Conservation (phyloP, 345 rosid species). For the sweet orange (Citrus sinensis) region DVS_A1.0 CM039165.1:36464001-36464500, state of each 20-base stretch:
- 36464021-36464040: not conserved
- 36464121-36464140: not conserved
- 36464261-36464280: not conserved
- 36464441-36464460: not conserved
- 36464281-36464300: not conserved
- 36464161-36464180: not conserved
- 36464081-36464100: not conserved
- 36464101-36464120: not conserved
- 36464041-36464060: not conserved
- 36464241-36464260: no score
- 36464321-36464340: no score
- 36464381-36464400: not conserved
- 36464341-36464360: not conserved
- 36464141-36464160: not conserved
- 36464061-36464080: not conserved
- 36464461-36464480: conserved; percentile 10
- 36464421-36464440: not conserved
- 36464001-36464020: not conserved
- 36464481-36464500: conserved; percentile 6
- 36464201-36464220: not conserved
- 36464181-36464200: not conserved
- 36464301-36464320: not conserved
- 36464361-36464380: not conserved
- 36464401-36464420: not conserved
- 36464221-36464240: not conserved